phyloP scores from a whole-genome alignment of 495 filamentous ascomycete genomes.

The Beverwykella pulmonaria region DNA sequence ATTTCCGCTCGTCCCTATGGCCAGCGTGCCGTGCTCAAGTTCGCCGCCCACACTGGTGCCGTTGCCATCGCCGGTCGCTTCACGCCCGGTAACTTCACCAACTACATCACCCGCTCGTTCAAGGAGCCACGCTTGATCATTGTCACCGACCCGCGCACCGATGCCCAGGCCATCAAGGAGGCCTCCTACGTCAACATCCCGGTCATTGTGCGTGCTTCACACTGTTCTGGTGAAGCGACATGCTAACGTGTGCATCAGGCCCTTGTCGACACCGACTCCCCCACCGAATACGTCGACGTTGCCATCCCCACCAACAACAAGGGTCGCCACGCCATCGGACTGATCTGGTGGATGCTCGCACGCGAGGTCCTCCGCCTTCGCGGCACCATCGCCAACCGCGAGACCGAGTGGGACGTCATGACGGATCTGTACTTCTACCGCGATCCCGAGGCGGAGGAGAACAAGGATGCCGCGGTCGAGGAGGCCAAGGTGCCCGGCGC shows the following conservation, averaged over 20 bases:
- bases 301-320: constrained; percentile 99
- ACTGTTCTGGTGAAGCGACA: neutral
- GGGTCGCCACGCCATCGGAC: constrained; percentile 96
- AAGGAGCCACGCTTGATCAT: constrained; percentile 99
- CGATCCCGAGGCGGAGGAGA: constrained; percentile 97
- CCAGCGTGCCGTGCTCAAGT: constrained; percentile 99
- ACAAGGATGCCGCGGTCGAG: constrained; percentile 69
- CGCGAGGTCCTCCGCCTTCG: constrained; percentile 99
- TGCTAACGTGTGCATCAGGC: constrained; percentile 38
- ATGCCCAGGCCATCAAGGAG: constrained; percentile 99
- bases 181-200: constrained; percentile 99
- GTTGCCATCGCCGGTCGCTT: constrained; percentile 98
- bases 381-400: constrained; percentile 89
- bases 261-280: constrained; percentile 98
- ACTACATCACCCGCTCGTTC: constrained; percentile 99
- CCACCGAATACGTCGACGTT: constrained; percentile 98
- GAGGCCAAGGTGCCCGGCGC: constrained; percentile 66
- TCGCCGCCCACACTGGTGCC: constrained; percentile 94
- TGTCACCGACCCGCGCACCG: constrained; percentile 98
- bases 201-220: constrained; percentile 65
- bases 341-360: constrained; percentile 99
- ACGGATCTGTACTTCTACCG: constrained; percentile 99
- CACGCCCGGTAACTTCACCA: constrained; percentile 99
- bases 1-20: constrained; percentile 99
- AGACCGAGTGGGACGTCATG: constrained; percentile 97